These are phyloP conservation scores for Tolypocladium capitatum DNA, from an alignment of 2,329 filamentous ascomycete genomes.

Conservation along the genomic window DNA sequence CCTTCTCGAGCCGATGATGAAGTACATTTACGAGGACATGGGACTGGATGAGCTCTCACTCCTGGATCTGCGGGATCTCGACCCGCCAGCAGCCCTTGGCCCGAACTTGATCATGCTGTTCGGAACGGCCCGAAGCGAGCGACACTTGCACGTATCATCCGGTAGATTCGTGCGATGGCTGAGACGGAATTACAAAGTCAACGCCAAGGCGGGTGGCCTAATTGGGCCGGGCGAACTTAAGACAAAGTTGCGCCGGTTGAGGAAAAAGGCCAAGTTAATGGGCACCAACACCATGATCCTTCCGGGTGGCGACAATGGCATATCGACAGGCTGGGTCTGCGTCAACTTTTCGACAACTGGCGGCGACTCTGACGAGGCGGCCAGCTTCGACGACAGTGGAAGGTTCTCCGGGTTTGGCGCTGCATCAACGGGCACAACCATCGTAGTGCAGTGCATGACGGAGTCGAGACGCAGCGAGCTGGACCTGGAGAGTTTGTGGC, in stretches of 20 bases:
- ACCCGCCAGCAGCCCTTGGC: conserved; percentile 78
- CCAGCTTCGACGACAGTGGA: conserved; percentile 32
- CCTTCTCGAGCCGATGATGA: conserved; percentile 57
- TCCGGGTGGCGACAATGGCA: conserved; percentile 63
- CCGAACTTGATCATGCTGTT: conserved; percentile 86
- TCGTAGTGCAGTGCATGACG: conserved; percentile 46
- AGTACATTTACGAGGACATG: conserved; percentile 70
- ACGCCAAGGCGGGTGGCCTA: conserved; percentile 72
- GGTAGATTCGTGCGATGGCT: conserved; percentile 85
- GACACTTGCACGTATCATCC: conserved; percentile 82
- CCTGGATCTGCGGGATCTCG: conserved; percentile 70
- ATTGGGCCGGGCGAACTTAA: conserved; percentile 86
- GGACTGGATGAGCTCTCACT: conserved; percentile 72
- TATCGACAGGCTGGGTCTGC: conserved; percentile 91
- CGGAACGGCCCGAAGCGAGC: conserved; percentile 80
- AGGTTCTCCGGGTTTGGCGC: conserved; percentile 67
- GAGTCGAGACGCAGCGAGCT: conserved; percentile 38
- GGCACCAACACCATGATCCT: conserved; percentile 56
- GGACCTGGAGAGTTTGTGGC: conserved; percentile 40
- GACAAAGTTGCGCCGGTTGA: conserved; percentile 67
- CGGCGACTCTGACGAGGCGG: conserved; percentile 32
- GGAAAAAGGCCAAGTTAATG: conserved; percentile 68
- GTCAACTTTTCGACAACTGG: conserved; percentile 70
- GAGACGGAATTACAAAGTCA: conserved; percentile 55
- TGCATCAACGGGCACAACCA: conserved; percentile 31